A percentile compares a stretch with the other conserved stretches of the same genome.
Evolutionary conservation across 768 basidiomycete species (phyloP).

Genomic region (Kwoniella sp.): DNA sequence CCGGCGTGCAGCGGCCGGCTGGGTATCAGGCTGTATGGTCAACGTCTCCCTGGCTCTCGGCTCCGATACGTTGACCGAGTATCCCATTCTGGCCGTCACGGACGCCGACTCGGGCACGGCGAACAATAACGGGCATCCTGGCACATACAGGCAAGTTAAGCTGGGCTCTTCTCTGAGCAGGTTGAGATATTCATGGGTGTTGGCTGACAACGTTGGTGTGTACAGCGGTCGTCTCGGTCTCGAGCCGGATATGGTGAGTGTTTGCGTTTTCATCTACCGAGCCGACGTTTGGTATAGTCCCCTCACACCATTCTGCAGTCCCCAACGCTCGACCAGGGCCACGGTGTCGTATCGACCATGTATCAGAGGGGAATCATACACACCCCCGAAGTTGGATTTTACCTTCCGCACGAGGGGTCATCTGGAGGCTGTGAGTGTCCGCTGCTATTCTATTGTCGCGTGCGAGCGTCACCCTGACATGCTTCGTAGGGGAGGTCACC

Average conservation of each 20-base stretch:
- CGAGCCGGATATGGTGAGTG: neutral
- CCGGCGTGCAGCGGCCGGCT: neutral
- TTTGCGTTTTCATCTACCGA: no score
- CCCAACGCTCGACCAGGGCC: neutral
- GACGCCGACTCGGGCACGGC: slow-evolving; percentile 1
- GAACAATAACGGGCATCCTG: neutral
- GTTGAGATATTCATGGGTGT: neutral
- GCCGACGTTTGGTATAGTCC: no score
- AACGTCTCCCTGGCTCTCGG: slow-evolving; percentile 1
- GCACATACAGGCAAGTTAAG: slow-evolving; percentile 7
- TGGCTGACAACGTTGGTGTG: neutral
- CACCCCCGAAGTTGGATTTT: slow-evolving; percentile 2
- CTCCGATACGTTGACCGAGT: neutral
- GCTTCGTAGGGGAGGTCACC: slow-evolving; percentile 1
- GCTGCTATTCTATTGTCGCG: neutral
- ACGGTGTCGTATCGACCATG: neutral
- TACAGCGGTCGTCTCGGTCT: neutral
- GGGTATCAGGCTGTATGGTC: slow-evolving; percentile 1
- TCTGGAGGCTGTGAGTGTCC: slow-evolving; percentile 2
- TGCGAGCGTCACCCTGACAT: neutral
- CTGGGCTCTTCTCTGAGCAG: neutral
- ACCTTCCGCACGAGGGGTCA: neutral
- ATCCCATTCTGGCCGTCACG: slow-evolving; percentile 5
- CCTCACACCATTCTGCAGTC: neutral
- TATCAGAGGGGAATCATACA: slow-evolving; percentile 7